Base-by-base conservation (phyloP, 2,329 filamentous ascomycete species). In the Aureobasidium sp. region DNA sequence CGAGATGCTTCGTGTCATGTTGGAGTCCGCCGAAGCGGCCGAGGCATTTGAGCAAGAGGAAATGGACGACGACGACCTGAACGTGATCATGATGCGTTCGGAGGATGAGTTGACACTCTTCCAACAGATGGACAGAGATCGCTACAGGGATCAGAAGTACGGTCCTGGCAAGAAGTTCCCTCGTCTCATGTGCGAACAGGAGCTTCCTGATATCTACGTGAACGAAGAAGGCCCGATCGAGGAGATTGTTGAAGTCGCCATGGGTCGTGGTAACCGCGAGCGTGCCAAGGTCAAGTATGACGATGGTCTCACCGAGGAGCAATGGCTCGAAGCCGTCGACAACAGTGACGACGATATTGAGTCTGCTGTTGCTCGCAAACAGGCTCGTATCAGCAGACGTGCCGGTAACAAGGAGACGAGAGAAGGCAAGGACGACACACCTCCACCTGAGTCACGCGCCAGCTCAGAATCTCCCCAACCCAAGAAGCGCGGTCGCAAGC, bases 51-150 rank as follows among this genome's bases (percentile, higher is more conserved):
- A 96, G 65, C 90, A 95, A 69, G 92, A 97, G 63, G 94, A 99
- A 74, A 96, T 97, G 90, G 94, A 99, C 67, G 94, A 99, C 66
- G 94, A 99, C 63, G 94, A 99, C 72, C 79, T 99, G 66, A 99
- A 99, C 71, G 81, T 94, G 78, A 89, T 99, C 64, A 88, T 97
- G 77, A 92, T 94, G 64, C 89, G 94, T 66, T 91, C 81, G 48
- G 93, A 97, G 9, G 80, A 87, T 0, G 94, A 99, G 73, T 75
- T 97, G 25, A 64, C 64, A 6, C 71, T 86, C 1, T 99, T 99
- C 83, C 89, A 91, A 70, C 79, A 87, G 67, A 84, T 99, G 64
- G 94, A 99, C 67, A 83, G 85, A 62, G 86, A 95, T 63, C 85
- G 94, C 61, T 69, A 77, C 10, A 83, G 78, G 64, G 85, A 85